Base-by-base conservation (phyloP, 768 basidiomycete species). In the Macrocybe gigantea region DNA sequence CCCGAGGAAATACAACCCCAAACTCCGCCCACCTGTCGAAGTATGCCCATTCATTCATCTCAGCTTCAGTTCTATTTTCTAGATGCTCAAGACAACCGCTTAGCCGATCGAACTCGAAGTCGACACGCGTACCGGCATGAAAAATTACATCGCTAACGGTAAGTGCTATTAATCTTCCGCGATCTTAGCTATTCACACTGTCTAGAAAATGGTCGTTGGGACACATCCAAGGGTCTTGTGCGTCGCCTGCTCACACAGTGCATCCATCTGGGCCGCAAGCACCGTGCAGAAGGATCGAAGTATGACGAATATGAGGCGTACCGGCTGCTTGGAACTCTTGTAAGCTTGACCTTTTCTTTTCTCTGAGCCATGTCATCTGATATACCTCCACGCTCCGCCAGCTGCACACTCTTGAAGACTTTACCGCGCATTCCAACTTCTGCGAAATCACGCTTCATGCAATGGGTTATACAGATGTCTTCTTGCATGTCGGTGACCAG, bases 91-190 rank as follows among this genome's bases (percentile, higher is more conserved):
- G 11, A 51, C 38, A 33, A n/a, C 14, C 33, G 22, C 37, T 13
- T 50, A 88, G 82, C 87, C 87, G 0, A 68, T 75, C 33, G 94
- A 97, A 59, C 72, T 95, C 1, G 86, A 93, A 56, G 74, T 97
- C 6, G 94, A 97, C 62, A 80, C 78, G 0, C 68, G 74, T 10
- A 89, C 87, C 0, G 94, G 93, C 2, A 94, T 97, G 93, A 94
- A 94, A 72, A 97, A 93, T 56, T 91, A 90, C 64, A 93, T 94
- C 50, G 89, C 89, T 0, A 94, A 93, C 62, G 80, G 82, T 79
- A 49, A 8, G 57, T 38, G 6, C 1, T 15, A 14, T 10, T 34
- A 30, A 8, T 22, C 7, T 3, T 34, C 22, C 29, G 5, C 30
- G 40, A 9, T 8, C 40, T 50, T 5, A 50, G 30, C 6, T 1